These are phyloP conservation scores for Fagopyrum homotropicum DNA, from an alignment of 148 eudicot species.

Conservation along the genomic window DNA sequence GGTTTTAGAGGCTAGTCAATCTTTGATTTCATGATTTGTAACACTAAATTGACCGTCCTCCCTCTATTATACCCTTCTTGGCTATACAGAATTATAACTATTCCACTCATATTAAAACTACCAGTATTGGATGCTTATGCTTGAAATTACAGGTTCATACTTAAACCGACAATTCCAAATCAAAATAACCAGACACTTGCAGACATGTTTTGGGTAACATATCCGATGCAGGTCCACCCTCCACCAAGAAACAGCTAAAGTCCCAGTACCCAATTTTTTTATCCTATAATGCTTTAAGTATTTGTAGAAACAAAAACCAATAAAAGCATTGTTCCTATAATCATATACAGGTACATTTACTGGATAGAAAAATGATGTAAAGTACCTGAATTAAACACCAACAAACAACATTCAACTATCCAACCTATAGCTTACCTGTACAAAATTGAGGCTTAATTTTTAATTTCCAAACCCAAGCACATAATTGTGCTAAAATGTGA, in stretches of 20 bases:
- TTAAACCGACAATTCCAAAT: neutral
- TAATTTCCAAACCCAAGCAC: neutral
- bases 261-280: neutral
- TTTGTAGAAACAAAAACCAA: neutral
- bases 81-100: neutral
- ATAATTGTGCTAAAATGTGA: neutral
- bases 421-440: neutral
- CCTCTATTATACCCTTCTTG: neutral
- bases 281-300: neutral
- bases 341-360: neutral
- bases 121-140: neutral
- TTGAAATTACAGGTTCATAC: neutral
- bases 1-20: neutral
- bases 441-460: neutral
- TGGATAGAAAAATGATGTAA: neutral
- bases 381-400: neutral
- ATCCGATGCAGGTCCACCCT: neutral
- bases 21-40: neutral
- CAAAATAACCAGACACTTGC: neutral
- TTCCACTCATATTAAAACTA: neutral
- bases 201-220: neutral
- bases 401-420: neutral
- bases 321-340: neutral
- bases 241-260: neutral
- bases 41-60: neutral